Evolutionary conservation across 1,139 yeast species (phyloP).

Genomic region (Suhomyces ambrosiae): DNA sequence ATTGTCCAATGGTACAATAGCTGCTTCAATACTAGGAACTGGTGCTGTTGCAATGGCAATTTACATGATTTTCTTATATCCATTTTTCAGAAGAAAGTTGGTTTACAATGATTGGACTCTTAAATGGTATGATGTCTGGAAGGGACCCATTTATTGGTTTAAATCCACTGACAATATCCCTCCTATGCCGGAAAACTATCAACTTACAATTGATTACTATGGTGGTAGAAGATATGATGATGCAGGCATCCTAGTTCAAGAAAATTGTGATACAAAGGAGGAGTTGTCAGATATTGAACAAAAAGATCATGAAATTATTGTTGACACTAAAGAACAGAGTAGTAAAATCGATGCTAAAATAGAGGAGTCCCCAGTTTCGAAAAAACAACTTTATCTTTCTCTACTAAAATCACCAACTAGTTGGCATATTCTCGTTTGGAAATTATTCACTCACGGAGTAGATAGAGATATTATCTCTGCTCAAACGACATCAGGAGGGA

Average conservation of each 20-base stretch:
- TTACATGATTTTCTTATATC: conserved; percentile 59
- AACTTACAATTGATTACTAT: conserved; percentile 63
- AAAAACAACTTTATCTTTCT: conserved; percentile 46
- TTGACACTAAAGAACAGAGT: conserved; percentile 6
- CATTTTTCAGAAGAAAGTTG: conserved; percentile 64
- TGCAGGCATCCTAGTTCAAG: conserved; percentile 17
- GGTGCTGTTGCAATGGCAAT: conserved; percentile 57
- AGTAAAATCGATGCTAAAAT: conserved; percentile 13
- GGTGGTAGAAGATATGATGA: conserved; percentile 55
- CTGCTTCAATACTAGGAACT: conserved; percentile 62
- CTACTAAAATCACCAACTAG: conserved; percentile 49
- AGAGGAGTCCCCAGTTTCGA: conserved; percentile 23
- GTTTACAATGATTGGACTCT: conserved; percentile 70
- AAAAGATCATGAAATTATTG: conserved; percentile 11
- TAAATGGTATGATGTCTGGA: conserved; percentile 54
- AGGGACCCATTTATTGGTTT: conserved; percentile 63
- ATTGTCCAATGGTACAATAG: conserved; percentile 52
- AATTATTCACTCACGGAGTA: conserved; percentile 60
- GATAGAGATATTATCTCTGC: conserved; percentile 60
- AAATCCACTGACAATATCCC: conserved; percentile 60
- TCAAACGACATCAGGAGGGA: conserved; percentile 42
- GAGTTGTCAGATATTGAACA: conserved; percentile 14
- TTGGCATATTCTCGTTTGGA: conserved; percentile 56
- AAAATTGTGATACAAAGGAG: conserved; percentile 4
- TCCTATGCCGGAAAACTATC: conserved; percentile 63